Conservation (phyloP, 2,329 filamentous ascomycete genomes). For the Colletotrichum orchidophilum region DNA sequence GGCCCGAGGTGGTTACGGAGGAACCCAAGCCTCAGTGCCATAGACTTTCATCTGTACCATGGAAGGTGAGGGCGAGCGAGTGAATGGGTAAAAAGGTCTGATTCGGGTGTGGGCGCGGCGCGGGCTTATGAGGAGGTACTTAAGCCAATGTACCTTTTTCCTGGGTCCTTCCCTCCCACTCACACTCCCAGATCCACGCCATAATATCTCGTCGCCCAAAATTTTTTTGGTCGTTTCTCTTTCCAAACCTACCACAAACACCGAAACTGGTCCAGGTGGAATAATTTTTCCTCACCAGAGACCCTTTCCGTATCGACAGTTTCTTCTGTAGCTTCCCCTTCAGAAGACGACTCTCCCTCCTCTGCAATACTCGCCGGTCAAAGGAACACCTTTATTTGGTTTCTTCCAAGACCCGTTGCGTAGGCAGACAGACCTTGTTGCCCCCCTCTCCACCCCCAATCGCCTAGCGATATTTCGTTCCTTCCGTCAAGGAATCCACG, state of each 20-base stretch:
- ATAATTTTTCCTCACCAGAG: slow-evolving; percentile 33
- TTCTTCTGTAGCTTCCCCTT: slow-evolving; percentile 36
- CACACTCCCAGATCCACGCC: slow-evolving; percentile 23
- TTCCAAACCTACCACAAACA: slow-evolving; percentile 35
- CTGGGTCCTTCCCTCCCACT: slow-evolving; percentile 30
- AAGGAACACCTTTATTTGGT: slow-evolving; percentile 28
- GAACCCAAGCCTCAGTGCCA: background rate
- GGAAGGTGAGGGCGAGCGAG: background rate
- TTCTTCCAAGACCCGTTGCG: slow-evolving; percentile 21
- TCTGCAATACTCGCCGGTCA: slow-evolving; percentile 23
- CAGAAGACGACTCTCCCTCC: slow-evolving; percentile 37
- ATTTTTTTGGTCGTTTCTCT: slow-evolving; percentile 26
- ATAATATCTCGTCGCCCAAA: slow-evolving; percentile 35
- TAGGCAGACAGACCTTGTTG: slow-evolving; percentile 23
- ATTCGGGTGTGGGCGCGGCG: background rate
- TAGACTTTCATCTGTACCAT: background rate
- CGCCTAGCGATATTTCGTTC: slow-evolving; percentile 34
- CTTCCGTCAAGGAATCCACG: slow-evolving; percentile 31
- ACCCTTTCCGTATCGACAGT: slow-evolving; percentile 32
- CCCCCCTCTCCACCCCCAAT: slow-evolving; percentile 29
- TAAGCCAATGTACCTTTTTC: slow-evolving; percentile 19
- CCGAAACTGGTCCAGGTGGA: slow-evolving; percentile 34
- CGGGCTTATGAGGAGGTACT: slow-evolving; percentile 9
- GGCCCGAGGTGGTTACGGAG: background rate
- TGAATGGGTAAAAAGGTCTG: background rate